Percentiles rank a stretch among this genome's conserved stretches.
Conservation (phyloP, 1,139 yeast genomes). For the Pichia sp. region DNA sequence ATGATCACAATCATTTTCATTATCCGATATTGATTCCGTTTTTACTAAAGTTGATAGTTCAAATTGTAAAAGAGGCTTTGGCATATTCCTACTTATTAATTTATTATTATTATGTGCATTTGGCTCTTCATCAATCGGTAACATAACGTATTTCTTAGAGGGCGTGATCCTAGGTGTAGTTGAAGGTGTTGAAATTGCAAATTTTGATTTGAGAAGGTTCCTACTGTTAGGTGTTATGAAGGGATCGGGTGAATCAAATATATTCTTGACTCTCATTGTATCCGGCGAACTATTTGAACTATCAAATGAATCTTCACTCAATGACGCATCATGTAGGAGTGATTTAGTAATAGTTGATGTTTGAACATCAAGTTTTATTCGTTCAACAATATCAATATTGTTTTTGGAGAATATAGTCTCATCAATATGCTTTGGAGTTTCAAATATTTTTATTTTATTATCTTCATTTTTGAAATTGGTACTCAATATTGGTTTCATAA, state of each 20-base stretch:
- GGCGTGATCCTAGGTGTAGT: conserved; percentile 15
- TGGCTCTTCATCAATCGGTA: conserved; percentile 7
- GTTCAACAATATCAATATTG: conserved; percentile 9
- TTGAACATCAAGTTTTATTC: conserved; percentile 6
- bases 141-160: conserved; percentile 8
- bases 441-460: conserved; percentile 7
- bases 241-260: conserved; percentile 24
- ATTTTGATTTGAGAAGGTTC: conserved; percentile 9
- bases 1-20: background rate
- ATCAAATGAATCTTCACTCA: conserved; percentile 2
- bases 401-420: conserved; percentile 7
- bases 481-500: conserved; percentile 11
- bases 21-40: background rate
- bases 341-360: background rate
- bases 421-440: conserved; percentile 9
- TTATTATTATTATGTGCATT: background rate
- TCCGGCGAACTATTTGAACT: conserved; percentile 13
- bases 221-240: conserved; percentile 27
- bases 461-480: background rate
- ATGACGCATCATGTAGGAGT: conserved; percentile 1
- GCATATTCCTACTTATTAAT: background rate
- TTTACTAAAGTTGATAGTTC: conserved; percentile 11
- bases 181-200: conserved; percentile 13
- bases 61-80: conserved; percentile 5
- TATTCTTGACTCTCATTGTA: conserved; percentile 10